Percentiles rank a stretch among this genome's conserved stretches.
Evolutionary conservation across 352 stramenopile species (phyloP).

Genomic region (Phytopythium cucurbitacearum): DNA sequence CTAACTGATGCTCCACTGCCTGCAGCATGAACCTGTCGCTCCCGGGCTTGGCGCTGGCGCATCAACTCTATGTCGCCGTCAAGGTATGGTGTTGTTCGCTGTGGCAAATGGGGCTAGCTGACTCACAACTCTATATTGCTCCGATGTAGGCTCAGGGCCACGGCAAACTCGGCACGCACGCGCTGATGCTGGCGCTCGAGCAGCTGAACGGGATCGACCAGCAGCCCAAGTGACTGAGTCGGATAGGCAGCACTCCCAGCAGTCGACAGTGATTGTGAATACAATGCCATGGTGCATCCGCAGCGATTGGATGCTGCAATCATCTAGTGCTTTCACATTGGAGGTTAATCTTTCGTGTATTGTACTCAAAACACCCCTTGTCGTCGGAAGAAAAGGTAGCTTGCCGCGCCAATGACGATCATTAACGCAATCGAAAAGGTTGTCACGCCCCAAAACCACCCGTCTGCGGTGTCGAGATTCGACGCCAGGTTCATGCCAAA

Average conservation of each 20-base stretch:
- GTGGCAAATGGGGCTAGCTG: no score
- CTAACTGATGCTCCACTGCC: constrained; percentile 1
- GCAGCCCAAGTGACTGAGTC: constrained; percentile 1
- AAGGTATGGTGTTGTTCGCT: constrained; percentile 29
- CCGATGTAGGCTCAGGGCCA: constrained; percentile 64
- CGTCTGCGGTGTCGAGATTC: constrained; percentile 16
- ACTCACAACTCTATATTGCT: not conserved
- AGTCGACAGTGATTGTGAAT: no score
- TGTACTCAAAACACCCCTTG: constrained; percentile 20
- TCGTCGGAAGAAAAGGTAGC: constrained; percentile 9
- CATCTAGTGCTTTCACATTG: not conserved
- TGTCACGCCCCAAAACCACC: constrained; percentile 33
- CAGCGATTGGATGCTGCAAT: constrained; percentile 10
- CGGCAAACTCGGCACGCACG: constrained; percentile 79
- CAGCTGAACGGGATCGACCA: constrained; percentile 63
- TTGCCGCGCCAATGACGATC: constrained; percentile 20
- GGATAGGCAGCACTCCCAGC: not conserved
- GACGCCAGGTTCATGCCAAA: constrained; percentile 69
- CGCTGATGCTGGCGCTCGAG: constrained; percentile 85
- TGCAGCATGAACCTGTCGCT: constrained; percentile 83
- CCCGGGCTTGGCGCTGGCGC: constrained; percentile 78
- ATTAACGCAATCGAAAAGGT: constrained; percentile 27
- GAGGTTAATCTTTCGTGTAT: not conserved
- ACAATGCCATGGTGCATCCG: not conserved
- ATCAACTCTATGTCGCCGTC: constrained; percentile 85